These are phyloP conservation scores for Dactylorhiza incarnata DNA, from an alignment of 106 monocot genomes.

Conservation along the genomic window DNA sequence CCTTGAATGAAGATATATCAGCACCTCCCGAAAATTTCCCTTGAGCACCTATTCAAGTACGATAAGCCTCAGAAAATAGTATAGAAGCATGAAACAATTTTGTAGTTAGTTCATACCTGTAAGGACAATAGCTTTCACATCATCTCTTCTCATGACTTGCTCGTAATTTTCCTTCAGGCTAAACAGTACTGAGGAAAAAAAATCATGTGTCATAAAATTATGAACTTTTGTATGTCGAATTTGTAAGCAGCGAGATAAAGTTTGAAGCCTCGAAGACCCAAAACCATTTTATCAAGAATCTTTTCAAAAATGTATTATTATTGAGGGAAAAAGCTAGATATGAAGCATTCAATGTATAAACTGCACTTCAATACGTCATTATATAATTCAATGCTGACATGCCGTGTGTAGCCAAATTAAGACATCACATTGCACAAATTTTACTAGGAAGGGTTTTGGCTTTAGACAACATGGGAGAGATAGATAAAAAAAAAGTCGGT, in stretches of 20 bases:
- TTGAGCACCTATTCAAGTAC: conserved; percentile 43
- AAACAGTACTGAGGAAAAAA: conserved; percentile 32
- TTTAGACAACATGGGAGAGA: not conserved
- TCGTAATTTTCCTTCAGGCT: conserved; percentile 69
- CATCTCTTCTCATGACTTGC: conserved; percentile 54
- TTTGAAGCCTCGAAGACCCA: not conserved
- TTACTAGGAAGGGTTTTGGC: not conserved
- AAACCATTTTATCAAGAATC: not conserved
- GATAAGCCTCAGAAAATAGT: not conserved
- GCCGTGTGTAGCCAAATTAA: not conserved
- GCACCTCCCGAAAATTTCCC: conserved; percentile 92
- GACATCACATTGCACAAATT: not conserved
- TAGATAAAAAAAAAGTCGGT: not conserved
- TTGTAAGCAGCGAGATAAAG: not conserved
- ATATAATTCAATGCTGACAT: not conserved
- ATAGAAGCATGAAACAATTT: not conserved
- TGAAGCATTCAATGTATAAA: not conserved
- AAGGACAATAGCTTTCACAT: conserved; percentile 82
- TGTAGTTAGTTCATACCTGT: conserved; percentile 28
- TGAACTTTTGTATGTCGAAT: not conserved
- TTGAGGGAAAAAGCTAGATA: not conserved
- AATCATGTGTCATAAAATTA: not conserved
- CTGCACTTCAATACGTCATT: not conserved
- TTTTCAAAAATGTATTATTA: not conserved
- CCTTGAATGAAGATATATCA: conserved; percentile 84